Conservation (phyloP, 305 asterid species). For the Fraxinus sp. region DNA sequence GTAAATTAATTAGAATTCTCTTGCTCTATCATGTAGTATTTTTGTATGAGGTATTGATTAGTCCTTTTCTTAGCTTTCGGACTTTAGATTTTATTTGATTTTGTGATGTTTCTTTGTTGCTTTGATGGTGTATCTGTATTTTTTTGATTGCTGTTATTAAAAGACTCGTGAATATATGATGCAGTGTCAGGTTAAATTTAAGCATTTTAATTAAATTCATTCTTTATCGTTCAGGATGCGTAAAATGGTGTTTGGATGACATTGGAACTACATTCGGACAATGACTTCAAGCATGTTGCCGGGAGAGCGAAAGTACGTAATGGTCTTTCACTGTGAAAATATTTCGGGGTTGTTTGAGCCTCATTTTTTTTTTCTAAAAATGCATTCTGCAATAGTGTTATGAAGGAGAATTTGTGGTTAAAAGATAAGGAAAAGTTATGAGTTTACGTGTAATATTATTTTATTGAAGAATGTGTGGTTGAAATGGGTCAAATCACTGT, state of each 20-base stretch:
- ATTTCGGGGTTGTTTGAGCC: not conserved
- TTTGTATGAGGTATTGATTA: not conserved
- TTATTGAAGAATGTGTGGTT: not conserved
- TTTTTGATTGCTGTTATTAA: not conserved
- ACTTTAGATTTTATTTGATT: not conserved
- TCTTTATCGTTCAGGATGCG: constrained; percentile 34
- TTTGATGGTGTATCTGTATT: not conserved
- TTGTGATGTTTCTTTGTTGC: not conserved
- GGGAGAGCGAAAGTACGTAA: constrained; percentile 82
- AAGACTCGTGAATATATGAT: not conserved
- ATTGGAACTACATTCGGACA: constrained; percentile 52
- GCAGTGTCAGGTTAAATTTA: not conserved
- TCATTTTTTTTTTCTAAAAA: not conserved
- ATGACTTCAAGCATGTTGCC: constrained; percentile 88
- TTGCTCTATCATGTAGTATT: not conserved
- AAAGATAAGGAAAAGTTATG: not conserved
- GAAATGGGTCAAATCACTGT: not conserved
- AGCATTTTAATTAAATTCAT: constrained; percentile 1
- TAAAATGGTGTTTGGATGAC: constrained; percentile 53
- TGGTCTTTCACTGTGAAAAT: constrained; percentile 7
- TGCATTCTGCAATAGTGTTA: not conserved
- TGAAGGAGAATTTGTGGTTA: not conserved
- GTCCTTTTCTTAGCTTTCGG: not conserved
- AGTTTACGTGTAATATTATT: not conserved
- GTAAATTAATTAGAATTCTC: not conserved